Base-by-base conservation (phyloP, 2,329 filamentous ascomycete genomes). In the Colletotrichum liaoningense region DNA sequence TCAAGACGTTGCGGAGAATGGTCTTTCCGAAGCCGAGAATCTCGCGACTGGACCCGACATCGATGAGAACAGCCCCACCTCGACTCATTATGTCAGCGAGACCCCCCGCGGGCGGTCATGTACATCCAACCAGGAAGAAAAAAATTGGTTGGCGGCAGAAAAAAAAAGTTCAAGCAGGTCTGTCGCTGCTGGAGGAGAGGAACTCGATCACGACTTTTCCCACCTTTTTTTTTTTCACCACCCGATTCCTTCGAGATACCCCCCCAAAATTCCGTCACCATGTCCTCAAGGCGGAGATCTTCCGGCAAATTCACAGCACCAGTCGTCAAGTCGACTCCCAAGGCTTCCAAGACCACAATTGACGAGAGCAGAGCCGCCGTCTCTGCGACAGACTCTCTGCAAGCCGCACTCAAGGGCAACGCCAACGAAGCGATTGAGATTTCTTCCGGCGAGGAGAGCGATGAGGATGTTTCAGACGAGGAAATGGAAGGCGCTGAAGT, bases 201-300 rank as follows among this genome's bases (percentile, higher is more conserved):
- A 49, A 59, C 38, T 60, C 38, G 24, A 63, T 68, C 54, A 33
- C 62, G 58, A 52, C 60, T 54, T 72, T 69, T 69, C 19, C 65
- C 60, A 56, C 57, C 57, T 56, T 28, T 26, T 59, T n/a, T 11
- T 24, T 52, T 28, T 49, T 14, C 38, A 26, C 59, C 49, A 26
- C 46, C 24, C 30, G 9, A 52, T 68, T 35, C 35, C 33, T 28
- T 42, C 60, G 49, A 64, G 62, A 67, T 59, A 67, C 57, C 49
- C 67, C 55, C 67, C 55, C 30, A 38, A n/a, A 66, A 42, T 63
- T 24, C 54, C 28, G 42, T 8, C 66, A 80, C 74, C 74, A 90
- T 91, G 87, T 89, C 90, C 74, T 88, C 89, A 57, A 92, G 91
- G 82, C 85, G 90, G 80, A 92, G 91, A 86, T 84, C 87, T 70